A percentile compares a stretch with the other conserved stretches of the same genome.
phyloP scores from a whole-genome alignment of 352 stramenopile species.

The Globisporangium orthogonon region DNA sequence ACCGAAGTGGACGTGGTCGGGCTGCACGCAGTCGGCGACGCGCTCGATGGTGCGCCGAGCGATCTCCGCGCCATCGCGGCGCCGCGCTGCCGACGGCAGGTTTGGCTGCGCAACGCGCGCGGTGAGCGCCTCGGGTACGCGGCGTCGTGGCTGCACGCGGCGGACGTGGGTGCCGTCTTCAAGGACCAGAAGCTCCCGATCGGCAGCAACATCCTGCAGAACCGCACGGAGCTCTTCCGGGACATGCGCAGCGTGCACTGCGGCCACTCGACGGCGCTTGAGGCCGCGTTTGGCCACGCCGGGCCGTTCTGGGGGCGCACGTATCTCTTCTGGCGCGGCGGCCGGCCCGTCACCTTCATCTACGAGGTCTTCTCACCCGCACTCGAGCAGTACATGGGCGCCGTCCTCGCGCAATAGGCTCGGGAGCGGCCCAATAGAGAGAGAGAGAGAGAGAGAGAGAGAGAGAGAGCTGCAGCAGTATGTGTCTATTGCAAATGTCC shows the following conservation, averaged over 20 bases:
- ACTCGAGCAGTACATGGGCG: conserved; percentile 76
- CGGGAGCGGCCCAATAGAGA: not conserved
- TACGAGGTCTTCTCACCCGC: conserved; percentile 85
- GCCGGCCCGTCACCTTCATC: conserved; percentile 76
- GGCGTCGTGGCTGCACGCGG: conserved; percentile 64
- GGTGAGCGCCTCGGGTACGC: conserved; percentile 77
- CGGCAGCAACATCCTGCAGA: conserved; percentile 73
- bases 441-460: conserved; percentile 3
- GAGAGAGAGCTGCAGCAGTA: conserved; percentile 1
- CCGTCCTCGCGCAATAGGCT: conserved; percentile 31
- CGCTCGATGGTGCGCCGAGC: conserved; percentile 30
- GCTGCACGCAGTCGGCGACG: conserved; percentile 37
- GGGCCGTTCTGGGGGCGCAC: conserved; percentile 81
- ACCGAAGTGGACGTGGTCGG: conserved; percentile 81
- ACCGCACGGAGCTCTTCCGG: conserved; percentile 81
- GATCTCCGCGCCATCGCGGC: conserved; percentile 42
- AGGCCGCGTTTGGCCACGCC: conserved; percentile 48
- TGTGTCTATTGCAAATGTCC: conserved; percentile 2
- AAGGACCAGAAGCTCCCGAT: conserved; percentile 80
- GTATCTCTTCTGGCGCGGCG: conserved; percentile 83
- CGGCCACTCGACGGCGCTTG: conserved; percentile 43
- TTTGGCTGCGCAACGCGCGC: conserved; percentile 66
- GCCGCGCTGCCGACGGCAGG: conserved; percentile 64
- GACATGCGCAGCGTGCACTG: conserved; percentile 83
- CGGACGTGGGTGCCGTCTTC: conserved; percentile 67